Percentiles rank a stretch among this genome's conserved stretches.
phyloP scores from a whole-genome alignment of 2,329 filamentous ascomycete species.

The Trichoderma guizhouense region DNA sequence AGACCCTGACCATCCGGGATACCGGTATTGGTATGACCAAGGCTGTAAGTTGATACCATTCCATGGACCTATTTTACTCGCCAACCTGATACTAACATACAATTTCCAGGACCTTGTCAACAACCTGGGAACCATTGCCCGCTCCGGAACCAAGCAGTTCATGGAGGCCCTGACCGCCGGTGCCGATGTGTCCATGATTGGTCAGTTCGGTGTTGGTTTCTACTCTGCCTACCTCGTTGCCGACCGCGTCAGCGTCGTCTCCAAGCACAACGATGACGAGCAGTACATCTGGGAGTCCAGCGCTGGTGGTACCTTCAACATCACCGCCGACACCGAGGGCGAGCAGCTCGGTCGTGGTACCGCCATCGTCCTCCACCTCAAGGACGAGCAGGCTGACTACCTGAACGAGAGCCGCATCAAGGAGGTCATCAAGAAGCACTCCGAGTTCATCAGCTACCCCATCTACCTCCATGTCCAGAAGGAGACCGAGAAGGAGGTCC shows the following conservation, averaged over 20 bases:
- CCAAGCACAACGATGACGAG: slow-evolving; percentile 99
- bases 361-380: slow-evolving; percentile 97
- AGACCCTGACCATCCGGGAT: slow-evolving; percentile 96
- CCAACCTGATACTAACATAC: slow-evolving; percentile 13
- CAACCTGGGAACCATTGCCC: slow-evolving; percentile 99
- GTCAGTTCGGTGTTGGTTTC: slow-evolving; percentile 99
- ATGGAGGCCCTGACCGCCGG: slow-evolving; percentile 99
- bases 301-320: slow-evolving; percentile 95
- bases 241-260: slow-evolving; percentile 91
- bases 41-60: slow-evolving; percentile 65
- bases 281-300: slow-evolving; percentile 99
- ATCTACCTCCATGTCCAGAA: slow-evolving; percentile 99
- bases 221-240: slow-evolving; percentile 99
- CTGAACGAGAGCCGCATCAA: slow-evolving; percentile 98
- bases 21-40: slow-evolving; percentile 99
- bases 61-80: rapidly evolving
- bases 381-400: slow-evolving; percentile 99
- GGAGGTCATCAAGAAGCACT: slow-evolving; percentile 99
- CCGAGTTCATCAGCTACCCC: slow-evolving; percentile 99
- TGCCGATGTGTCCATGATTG: slow-evolving; percentile 99
- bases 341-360: slow-evolving; percentile 90
- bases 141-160: slow-evolving; percentile 99
- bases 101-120: slow-evolving; percentile 82
- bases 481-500: slow-evolving; percentile 98
- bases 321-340: slow-evolving; percentile 84